These are phyloP conservation scores for Dalbergia cultrata DNA, from an alignment of 306 rosid genomes.

Conservation along the genomic window DNA sequence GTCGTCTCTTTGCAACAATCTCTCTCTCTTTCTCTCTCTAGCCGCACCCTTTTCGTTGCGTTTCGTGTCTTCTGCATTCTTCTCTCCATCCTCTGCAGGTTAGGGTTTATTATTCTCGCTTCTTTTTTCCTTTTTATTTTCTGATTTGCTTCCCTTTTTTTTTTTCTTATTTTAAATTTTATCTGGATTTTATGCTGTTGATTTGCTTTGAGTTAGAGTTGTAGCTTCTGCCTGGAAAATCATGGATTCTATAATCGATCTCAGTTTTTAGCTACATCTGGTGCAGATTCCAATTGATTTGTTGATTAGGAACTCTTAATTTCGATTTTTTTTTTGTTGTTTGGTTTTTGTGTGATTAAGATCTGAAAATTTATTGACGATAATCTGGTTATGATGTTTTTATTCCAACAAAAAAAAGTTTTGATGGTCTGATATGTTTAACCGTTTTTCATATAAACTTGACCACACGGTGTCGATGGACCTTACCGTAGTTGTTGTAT, in stretches of 20 bases:
- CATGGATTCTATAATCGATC: conserved; percentile 5
- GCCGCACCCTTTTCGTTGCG: conserved; percentile 16
- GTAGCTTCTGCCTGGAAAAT: background rate
- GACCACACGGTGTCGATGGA: background rate
- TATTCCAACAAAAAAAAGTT: too few species aligned
- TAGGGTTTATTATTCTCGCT: conserved; percentile 1
- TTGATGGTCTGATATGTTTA: background rate
- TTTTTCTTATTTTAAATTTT: background rate
- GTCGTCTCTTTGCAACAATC: background rate
- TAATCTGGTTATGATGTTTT: background rate
- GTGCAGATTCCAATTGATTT: conserved; percentile 27
- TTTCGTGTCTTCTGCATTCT: background rate
- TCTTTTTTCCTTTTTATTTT: background rate
- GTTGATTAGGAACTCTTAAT: background rate
- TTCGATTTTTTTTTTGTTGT: background rate
- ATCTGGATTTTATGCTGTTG: background rate
- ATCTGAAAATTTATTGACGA: conserved; percentile 24
- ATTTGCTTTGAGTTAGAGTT: background rate
- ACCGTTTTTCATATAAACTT: background rate
- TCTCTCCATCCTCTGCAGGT: conserved; percentile 27
- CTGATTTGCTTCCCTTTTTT: background rate
- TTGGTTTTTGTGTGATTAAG: conserved; percentile 15
- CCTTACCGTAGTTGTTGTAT: background rate
- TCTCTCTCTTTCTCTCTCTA: background rate
- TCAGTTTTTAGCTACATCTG: background rate